Conservation (phyloP, 331 rosid genomes). For the Pyrus hybrid region DNA sequence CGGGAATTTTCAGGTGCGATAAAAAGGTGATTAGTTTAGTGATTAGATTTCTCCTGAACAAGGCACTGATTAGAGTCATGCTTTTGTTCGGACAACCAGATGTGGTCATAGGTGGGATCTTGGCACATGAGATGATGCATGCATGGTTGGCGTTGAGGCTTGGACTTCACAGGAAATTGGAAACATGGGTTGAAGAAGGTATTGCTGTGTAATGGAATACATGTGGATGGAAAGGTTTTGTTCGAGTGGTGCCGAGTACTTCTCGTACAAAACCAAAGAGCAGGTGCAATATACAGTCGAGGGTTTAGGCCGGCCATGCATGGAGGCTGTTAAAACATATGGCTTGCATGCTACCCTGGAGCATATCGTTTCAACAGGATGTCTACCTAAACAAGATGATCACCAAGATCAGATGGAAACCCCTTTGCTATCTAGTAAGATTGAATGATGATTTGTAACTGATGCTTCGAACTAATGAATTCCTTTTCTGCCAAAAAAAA, state of each 20-base stretch:
- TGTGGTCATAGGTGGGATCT: not conserved
- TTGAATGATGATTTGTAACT: too few species aligned
- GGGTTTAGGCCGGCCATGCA: not conserved
- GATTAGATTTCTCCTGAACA: too few species aligned
- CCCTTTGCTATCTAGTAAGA: too few species aligned
- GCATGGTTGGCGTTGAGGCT: not conserved
- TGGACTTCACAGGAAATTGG: not conserved
- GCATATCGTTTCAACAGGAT: not conserved
- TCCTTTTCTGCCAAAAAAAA: too few species aligned
- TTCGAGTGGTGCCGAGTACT: not conserved
- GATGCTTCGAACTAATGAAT: too few species aligned
- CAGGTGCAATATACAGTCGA: not conserved
- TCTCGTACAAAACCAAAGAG: not conserved
- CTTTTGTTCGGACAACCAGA: not conserved
- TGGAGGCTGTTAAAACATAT: not conserved
- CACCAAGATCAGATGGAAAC: too few species aligned
- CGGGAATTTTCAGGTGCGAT: not conserved
- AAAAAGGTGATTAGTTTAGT: too few species aligned
- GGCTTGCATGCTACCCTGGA: not conserved
- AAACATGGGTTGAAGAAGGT: not conserved
- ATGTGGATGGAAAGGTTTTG: not conserved
- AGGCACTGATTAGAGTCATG: too few species aligned
- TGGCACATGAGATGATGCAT: constrained; percentile 10
- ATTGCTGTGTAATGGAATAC: not conserved
- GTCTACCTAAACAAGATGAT: not conserved